Conservation (phyloP, 768 basidiomycete genomes). For the Mycena rosella region DNA sequence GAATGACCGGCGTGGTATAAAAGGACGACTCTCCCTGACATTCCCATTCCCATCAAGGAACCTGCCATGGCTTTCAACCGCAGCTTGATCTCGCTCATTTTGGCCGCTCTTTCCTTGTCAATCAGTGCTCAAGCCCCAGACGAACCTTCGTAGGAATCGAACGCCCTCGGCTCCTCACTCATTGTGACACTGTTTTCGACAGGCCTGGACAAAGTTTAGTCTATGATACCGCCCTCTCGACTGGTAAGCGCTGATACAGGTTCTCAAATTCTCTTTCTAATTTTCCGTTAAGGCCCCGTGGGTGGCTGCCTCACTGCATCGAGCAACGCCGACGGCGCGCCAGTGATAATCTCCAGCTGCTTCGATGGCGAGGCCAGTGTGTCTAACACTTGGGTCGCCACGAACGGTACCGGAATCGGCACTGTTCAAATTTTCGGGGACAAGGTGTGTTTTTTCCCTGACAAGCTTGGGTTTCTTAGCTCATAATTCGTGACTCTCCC, state of each 20-base stretch:
- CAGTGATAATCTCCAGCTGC: constrained; percentile 8
- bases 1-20: constrained; percentile 19
- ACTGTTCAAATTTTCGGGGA: constrained; percentile 14
- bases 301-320: constrained; percentile 21
- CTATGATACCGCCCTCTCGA: constrained; percentile 17
- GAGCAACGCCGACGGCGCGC: constrained; percentile 8
- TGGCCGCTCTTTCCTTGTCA: constrained; percentile 13
- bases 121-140: constrained; percentile 15
- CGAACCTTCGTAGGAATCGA: constrained; percentile 19
- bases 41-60: constrained; percentile 17
- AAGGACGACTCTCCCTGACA: background rate
- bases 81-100: constrained; percentile 17
- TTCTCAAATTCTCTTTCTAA: constrained; percentile 15
- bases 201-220: constrained; percentile 21
- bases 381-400: constrained; percentile 18
- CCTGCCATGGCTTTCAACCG: constrained; percentile 15
- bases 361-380: constrained; percentile 2
- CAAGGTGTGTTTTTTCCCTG: constrained; percentile 14
- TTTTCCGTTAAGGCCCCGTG: constrained; percentile 15
- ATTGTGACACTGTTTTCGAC: constrained; percentile 15
- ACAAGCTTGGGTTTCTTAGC: constrained; percentile 14
- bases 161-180: constrained; percentile 11
- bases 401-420: background rate
- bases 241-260: constrained; percentile 21
- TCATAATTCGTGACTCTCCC: constrained; percentile 9